Percentiles rank a stretch among this genome's conserved stretches.
phyloP scores from a whole-genome alignment of 2,329 filamentous ascomycete species.

The Colletotrichum liriopes region DNA sequence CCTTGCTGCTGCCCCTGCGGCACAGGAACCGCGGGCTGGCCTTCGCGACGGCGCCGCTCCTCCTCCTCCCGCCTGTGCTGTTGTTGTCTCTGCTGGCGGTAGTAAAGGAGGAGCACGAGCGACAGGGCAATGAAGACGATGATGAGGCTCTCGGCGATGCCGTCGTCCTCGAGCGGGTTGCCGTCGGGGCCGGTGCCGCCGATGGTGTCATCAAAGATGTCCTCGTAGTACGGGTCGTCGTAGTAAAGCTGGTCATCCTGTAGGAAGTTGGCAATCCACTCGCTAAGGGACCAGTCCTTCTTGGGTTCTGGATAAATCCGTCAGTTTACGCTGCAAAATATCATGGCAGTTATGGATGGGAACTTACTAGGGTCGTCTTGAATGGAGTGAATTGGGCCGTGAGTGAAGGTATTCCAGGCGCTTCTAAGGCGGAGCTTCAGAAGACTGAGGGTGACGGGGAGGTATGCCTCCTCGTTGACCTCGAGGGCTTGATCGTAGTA shows the following conservation, averaged over 20 bases:
- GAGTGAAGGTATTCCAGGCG: constrained; percentile 94
- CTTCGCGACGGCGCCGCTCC: constrained; percentile 50
- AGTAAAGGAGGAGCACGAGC: constrained; percentile 85
- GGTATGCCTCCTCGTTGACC: constrained; percentile 92
- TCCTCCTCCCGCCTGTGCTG: constrained; percentile 61
- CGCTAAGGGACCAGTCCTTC: constrained; percentile 83
- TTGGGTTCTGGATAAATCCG: constrained; percentile 67
- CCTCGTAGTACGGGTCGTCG: constrained; percentile 70
- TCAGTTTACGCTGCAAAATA: constrained; percentile 48
- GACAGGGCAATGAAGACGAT: constrained; percentile 84
- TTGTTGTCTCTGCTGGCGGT: constrained; percentile 80
- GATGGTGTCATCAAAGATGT: constrained; percentile 70
- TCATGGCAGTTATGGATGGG: not conserved
- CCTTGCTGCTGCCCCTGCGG: constrained; percentile 42
- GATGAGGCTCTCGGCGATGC: constrained; percentile 86
- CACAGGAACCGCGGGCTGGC: constrained; percentile 50
- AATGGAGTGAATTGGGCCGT: constrained; percentile 93
- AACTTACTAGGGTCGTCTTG: constrained; percentile 86
- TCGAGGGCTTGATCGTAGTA: constrained; percentile 95
- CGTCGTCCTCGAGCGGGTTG: constrained; percentile 76
- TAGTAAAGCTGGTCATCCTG: constrained; percentile 78
- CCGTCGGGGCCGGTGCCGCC: constrained; percentile 72
- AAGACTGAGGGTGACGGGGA: constrained; percentile 91
- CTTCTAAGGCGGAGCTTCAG: constrained; percentile 88
- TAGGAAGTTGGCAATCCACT: constrained; percentile 91